phyloP scores from a whole-genome alignment of 306 rosid genomes.

The Trifolium pratense region DNA sequence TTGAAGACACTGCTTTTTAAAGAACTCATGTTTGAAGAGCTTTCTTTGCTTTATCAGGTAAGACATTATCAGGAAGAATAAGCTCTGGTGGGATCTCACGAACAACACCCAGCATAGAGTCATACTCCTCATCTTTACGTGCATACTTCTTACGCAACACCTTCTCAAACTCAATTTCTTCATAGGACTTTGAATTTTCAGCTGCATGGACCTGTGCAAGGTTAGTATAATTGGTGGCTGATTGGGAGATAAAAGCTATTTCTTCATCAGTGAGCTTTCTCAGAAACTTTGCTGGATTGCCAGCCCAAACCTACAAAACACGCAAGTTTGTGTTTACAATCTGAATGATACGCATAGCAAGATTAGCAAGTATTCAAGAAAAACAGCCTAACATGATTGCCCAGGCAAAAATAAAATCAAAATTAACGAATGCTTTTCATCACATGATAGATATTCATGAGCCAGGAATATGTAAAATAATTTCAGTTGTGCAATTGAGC shows the following conservation, averaged over 20 bases:
- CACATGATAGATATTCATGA: constrained; percentile 9
- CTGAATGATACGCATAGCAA: not conserved
- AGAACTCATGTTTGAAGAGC: constrained; percentile 43
- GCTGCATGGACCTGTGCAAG: constrained; percentile 97
- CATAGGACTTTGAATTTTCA: constrained; percentile 76
- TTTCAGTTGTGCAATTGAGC: constrained; percentile 26
- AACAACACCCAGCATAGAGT: constrained; percentile 82
- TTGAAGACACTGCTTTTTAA: constrained; percentile 32
- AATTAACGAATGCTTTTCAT: constrained; percentile 10
- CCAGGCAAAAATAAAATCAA: constrained; percentile 22
- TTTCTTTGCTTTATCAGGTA: constrained; percentile 67
- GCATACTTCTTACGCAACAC: constrained; percentile 89
- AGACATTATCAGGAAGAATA: constrained; percentile 77
- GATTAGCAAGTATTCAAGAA: constrained; percentile 23
- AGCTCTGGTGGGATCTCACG: constrained; percentile 86
- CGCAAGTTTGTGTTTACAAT: constrained; percentile 29
- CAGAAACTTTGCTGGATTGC: constrained; percentile 92
- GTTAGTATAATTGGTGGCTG: constrained; percentile 78
- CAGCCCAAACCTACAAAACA: constrained; percentile 86
- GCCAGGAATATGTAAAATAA: not conserved
- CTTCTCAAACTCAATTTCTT: constrained; percentile 87
- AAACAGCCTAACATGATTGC: not conserved
- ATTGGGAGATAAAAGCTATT: constrained; percentile 79
- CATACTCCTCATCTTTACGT: constrained; percentile 78
- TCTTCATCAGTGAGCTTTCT: constrained; percentile 93